Percentiles rank a stretch among this genome's conserved stretches.
Evolutionary conservation across 148 eudicot genomes (phyloP).

Genomic region (Linanthus parryae): DNA sequence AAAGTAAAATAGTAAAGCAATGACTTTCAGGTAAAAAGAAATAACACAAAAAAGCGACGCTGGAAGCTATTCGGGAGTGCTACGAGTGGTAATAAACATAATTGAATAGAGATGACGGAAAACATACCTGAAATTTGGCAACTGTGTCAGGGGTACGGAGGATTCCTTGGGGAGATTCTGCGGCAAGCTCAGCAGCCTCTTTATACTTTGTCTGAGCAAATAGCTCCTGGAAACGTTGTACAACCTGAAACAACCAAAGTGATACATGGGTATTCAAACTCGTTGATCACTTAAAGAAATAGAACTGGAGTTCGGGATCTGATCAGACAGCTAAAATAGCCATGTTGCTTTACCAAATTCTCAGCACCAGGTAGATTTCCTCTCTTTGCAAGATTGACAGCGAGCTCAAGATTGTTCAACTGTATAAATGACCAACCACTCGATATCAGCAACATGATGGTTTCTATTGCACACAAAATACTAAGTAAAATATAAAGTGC

Average conservation of each 20-base stretch:
- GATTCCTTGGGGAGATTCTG: conserved; percentile 97
- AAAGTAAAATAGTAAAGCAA: no score
- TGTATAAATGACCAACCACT: conserved; percentile 25
- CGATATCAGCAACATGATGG: not conserved
- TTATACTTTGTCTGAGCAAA: conserved; percentile 98
- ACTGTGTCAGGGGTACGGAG: conserved; percentile 98
- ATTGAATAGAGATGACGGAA: not conserved
- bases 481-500: not conserved
- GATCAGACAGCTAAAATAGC: no score
- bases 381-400: conserved; percentile 96
- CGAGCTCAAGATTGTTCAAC: conserved; percentile 97
- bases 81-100: not conserved
- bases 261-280: no score
- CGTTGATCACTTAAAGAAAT: no score
- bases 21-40: no score
- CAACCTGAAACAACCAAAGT: conserved; percentile 54
- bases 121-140: conserved; percentile 89
- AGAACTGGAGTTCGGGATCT: no score
- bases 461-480: not conserved
- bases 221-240: conserved; percentile 95
- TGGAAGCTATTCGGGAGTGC: not conserved
- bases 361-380: conserved; percentile 99
- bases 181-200: conserved; percentile 99
- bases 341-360: conserved; percentile 55
- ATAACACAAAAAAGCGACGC: no score